Evolutionary conservation across 495 filamentous ascomycete genomes (phyloP).

Genomic region (Neurospora cerealis): DNA sequence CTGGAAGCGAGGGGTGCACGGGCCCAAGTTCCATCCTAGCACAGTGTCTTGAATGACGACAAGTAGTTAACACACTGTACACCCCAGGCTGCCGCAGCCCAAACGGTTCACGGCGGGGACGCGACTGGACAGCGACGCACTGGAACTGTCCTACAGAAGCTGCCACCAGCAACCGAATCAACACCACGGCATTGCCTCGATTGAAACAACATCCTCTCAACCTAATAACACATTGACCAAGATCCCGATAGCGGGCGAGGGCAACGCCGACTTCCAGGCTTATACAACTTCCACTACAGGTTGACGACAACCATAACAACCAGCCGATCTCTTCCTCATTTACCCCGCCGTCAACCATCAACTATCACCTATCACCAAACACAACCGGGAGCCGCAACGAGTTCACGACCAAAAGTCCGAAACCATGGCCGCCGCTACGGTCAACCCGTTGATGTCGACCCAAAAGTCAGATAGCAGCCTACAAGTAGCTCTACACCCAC

Average conservation of each 20-base stretch:
- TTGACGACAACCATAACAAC: not conserved
- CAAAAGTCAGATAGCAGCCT: constrained; percentile 63
- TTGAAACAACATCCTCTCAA: not conserved
- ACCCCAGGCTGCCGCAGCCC: not conserved
- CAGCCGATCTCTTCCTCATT: not conserved
- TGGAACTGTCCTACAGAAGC: not conserved
- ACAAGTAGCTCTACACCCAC: constrained; percentile 79
- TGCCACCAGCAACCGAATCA: not conserved
- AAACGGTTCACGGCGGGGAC: not conserved
- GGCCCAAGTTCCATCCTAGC: not conserved
- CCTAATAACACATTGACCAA: not conserved
- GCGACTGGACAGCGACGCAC: not conserved
- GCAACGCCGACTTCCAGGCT: not conserved
- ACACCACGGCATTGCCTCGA: too few species aligned
- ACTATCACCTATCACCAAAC: not conserved
- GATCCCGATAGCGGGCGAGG: not conserved
- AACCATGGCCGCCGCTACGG: constrained; percentile 9
- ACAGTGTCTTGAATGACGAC: not conserved
- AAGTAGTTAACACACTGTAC: not conserved
- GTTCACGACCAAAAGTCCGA: not conserved
- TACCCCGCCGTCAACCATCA: not conserved
- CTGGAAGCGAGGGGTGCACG: not conserved
- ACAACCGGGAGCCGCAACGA: not conserved
- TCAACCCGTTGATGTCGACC: constrained; percentile 31
- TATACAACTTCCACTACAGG: not conserved